phyloP scores from a whole-genome alignment of 768 basidiomycete genomes.

The Cystofilobasidium capitatum region DNA sequence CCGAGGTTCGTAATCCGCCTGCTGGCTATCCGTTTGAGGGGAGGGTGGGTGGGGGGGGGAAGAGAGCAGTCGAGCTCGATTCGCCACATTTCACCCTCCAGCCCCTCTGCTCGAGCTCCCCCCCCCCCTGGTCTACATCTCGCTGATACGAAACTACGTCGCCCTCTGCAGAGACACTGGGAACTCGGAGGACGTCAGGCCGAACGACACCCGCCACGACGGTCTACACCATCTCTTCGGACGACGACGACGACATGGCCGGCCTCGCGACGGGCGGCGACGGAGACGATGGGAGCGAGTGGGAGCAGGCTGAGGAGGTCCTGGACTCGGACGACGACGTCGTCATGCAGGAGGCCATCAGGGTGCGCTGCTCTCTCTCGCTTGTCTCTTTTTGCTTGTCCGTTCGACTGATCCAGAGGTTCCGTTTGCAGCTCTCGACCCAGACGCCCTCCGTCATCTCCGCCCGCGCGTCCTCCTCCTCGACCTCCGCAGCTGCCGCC shows the following conservation, averaged over 20 bases:
- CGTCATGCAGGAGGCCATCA: neutral
- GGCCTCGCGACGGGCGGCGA: neutral
- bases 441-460: neutral
- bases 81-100: no score
- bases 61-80: no score
- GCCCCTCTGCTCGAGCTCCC: no score
- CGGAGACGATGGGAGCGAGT: constrained; percentile 5
- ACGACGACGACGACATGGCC: neutral
- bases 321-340: neutral
- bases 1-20: no score
- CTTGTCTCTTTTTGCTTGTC: neutral
- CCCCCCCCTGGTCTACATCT: no score
- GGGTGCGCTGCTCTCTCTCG: neutral
- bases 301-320: neutral
- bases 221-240: neutral
- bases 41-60: no score
- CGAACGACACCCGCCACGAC: neutral
- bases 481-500: neutral
- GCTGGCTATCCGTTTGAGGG: no score
- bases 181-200: neutral
- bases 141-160: no score
- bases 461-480: neutral
- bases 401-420: no score
- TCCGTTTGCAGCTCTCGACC: neutral
- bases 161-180: neutral